Conservation (phyloP, 352 stramenopile genomes). For the Phytopythium litorale region DNA sequence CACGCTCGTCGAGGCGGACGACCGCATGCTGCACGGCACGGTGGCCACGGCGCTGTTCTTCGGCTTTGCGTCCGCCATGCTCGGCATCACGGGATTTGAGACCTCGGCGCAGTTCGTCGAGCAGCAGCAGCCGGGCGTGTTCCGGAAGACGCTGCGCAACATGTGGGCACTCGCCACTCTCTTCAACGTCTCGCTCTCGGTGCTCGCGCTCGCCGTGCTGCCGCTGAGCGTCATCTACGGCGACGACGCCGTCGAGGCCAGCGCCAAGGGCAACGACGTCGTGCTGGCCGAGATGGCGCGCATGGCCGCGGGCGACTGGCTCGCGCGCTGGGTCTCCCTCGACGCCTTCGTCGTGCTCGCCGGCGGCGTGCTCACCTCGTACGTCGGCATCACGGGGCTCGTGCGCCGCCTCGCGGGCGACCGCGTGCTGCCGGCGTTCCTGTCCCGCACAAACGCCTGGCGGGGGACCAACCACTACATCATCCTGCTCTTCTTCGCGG, state of each 20-base stretch:
- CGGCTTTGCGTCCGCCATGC: conserved; percentile 80
- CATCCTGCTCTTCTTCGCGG: conserved; percentile 73
- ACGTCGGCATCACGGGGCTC: conserved; percentile 86
- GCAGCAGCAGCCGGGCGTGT: conserved; percentile 83
- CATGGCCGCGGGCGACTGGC: conserved; percentile 41
- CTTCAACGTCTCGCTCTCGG: conserved; percentile 86
- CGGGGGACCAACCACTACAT: conserved; percentile 86
- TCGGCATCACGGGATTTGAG: conserved; percentile 91
- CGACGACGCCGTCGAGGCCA: background rate
- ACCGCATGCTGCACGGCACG: conserved; percentile 33
- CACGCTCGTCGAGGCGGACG: conserved; percentile 36
- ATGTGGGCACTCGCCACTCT: conserved; percentile 86
- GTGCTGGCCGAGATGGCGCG: conserved; percentile 78
- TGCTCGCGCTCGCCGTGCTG: conserved; percentile 80
- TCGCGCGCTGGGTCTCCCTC: conserved; percentile 72
- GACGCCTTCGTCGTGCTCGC: conserved; percentile 89
- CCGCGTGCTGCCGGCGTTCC: conserved; percentile 56
- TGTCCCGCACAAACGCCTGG: conserved; percentile 59
- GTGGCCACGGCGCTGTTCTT: conserved; percentile 69
- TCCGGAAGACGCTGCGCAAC: conserved; percentile 70
- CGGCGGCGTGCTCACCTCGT: conserved; percentile 85
- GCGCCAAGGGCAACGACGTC: conserved; percentile 39
- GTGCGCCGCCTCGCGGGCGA: conserved; percentile 81
- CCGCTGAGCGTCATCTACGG: conserved; percentile 69
- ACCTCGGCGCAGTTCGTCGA: conserved; percentile 90